Evolutionary conservation across 2,329 filamentous ascomycete genomes (phyloP).

Genomic region (Stachybotrys elegans): DNA sequence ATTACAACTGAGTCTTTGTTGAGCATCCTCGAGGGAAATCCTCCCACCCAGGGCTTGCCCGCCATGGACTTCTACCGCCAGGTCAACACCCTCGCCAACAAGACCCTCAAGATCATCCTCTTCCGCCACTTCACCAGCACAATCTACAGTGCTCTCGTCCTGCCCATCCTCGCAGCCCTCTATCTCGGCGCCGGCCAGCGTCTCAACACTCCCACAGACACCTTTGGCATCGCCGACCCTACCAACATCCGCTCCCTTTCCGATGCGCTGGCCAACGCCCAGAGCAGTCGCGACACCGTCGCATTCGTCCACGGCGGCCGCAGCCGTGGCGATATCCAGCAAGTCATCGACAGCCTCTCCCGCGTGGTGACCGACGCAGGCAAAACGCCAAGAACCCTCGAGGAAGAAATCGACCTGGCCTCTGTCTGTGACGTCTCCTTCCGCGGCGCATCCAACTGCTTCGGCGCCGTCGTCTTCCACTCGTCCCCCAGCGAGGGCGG

Average conservation of each 20-base stretch:
- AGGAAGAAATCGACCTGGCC: constrained; percentile 21
- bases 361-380: constrained; percentile 16
- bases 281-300: constrained; percentile 55
- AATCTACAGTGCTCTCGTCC: constrained; percentile 47
- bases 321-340: constrained; percentile 61
- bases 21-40: not conserved
- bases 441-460: constrained; percentile 65
- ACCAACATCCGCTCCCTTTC: constrained; percentile 57
- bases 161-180: constrained; percentile 49
- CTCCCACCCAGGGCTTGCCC: too few species aligned
- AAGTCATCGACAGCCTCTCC: constrained; percentile 51
- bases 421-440: constrained; percentile 53
- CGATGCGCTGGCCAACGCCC: constrained; percentile 54
- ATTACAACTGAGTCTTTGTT: not conserved
- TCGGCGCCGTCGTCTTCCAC: constrained; percentile 66
- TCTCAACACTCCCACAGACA: constrained; percentile 68
- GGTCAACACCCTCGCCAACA: constrained; percentile 49
- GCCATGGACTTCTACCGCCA: constrained; percentile 47
- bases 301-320: constrained; percentile 73
- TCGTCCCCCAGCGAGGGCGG: constrained; percentile 60
- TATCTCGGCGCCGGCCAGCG: constrained; percentile 66
- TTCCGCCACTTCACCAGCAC: constrained; percentile 46
- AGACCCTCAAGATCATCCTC: constrained; percentile 54
- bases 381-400: constrained; percentile 16
- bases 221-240: constrained; percentile 63